Evolutionary conservation across 202 grass and related monocot genomes (phyloP).

Genomic region (Dendrocalamus latiflorus): DNA sequence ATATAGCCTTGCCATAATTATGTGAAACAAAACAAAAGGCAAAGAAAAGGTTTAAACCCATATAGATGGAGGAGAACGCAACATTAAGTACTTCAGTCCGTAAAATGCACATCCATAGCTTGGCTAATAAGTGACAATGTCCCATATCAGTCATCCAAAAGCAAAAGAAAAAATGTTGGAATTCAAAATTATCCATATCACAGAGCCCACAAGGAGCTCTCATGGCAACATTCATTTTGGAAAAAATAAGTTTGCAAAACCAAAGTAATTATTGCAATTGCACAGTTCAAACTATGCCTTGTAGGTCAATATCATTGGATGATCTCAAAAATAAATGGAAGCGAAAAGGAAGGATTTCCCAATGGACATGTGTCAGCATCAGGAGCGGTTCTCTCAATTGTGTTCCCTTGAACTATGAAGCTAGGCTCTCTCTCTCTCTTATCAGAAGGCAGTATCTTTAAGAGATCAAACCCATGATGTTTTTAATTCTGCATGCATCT

Average conservation of each 20-base stretch:
- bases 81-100: neutral
- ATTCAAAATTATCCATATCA: neutral
- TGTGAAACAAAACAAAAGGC: neutral
- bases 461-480: neutral
- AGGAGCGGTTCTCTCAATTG: neutral
- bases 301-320: neutral
- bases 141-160: neutral
- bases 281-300: neutral
- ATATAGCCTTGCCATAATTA: neutral
- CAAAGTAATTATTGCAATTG: neutral
- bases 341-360: neutral
- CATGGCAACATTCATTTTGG: neutral
- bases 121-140: neutral
- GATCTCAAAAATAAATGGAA: neutral
- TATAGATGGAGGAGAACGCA: neutral
- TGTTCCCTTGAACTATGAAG: neutral
- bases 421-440: too few species aligned
- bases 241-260: neutral
- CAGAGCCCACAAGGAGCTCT: neutral
- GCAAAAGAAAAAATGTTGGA: neutral
- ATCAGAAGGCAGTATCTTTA: too few species aligned
- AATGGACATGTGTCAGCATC: neutral
- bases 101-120: neutral
- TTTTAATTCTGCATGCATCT: neutral
- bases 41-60: neutral